A percentile compares a stretch with the other conserved stretches of the same genome.
These are phyloP conservation scores for Mycena vitilis DNA, from an alignment of 768 basidiomycete genomes.

Conservation along the genomic window DNA sequence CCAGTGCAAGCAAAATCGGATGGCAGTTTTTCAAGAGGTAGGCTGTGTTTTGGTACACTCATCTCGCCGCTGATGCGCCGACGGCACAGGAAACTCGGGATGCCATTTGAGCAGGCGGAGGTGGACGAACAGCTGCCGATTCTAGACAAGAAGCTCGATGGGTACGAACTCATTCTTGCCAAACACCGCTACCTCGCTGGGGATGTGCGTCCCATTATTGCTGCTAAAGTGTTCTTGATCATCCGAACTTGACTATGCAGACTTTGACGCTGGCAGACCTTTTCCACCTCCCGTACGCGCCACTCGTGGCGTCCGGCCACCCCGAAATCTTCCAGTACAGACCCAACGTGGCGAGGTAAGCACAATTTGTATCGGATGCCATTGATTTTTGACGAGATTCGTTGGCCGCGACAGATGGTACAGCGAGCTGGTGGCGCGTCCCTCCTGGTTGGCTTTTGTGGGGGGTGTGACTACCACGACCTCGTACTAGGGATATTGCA, in stretches of 20 bases:
- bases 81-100: not conserved
- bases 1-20: not conserved
- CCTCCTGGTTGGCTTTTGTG: not conserved
- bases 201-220: slow-evolving; percentile 43
- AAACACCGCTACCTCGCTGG: slow-evolving; percentile 57
- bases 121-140: slow-evolving; percentile 33
- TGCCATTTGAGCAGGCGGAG: slow-evolving; percentile 34
- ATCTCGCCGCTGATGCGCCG: not conserved
- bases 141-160: slow-evolving; percentile 50
- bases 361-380: not conserved
- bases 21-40: slow-evolving; percentile 2
- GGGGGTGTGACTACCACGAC: not conserved
- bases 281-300: not conserved
- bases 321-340: not conserved
- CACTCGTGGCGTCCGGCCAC: not conserved
- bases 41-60: not conserved
- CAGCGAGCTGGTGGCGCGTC: not conserved
- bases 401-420: not conserved
- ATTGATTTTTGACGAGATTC: not conserved
- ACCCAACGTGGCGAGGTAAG: not conserved
- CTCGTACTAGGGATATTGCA: not conserved
- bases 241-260: not conserved
- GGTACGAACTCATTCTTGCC: slow-evolving; percentile 55
- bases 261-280: not conserved
- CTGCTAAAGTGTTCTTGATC: not conserved